Percentiles rank a stretch among this genome's conserved stretches.
These are phyloP conservation scores for Xylaria grammica DNA, from an alignment of 495 filamentous ascomycete species.

Conservation along the genomic window DNA sequence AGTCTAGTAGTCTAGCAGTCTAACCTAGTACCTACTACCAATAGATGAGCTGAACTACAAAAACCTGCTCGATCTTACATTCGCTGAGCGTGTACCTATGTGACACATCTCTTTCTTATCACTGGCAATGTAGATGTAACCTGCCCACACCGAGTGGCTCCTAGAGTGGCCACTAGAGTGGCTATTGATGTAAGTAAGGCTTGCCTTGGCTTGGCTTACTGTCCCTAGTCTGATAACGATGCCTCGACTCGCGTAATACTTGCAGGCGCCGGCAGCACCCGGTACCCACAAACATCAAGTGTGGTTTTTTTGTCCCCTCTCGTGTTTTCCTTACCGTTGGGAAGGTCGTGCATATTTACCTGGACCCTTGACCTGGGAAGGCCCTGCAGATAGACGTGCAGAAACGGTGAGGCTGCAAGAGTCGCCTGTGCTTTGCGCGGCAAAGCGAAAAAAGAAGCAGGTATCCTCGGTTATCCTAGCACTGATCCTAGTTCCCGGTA, in stretches of 20 bases:
- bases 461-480: conserved; percentile 6
- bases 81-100: neutral
- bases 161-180: conserved; percentile 1
- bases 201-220: conserved; percentile 15
- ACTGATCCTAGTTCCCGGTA: neutral
- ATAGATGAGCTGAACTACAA: neutral
- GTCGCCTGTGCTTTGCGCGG: too few species aligned
- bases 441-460: neutral
- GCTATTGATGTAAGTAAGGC: neutral
- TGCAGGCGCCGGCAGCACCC: conserved; percentile 13
- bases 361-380: too few species aligned
- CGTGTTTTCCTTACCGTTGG: neutral
- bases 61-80: conserved; percentile 1
- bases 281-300: conserved; percentile 13
- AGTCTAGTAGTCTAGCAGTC: neutral
- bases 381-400: too few species aligned
- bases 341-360: neutral
- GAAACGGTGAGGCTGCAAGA: too few species aligned
- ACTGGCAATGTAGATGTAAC: conserved; percentile 6
- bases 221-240: conserved; percentile 4
- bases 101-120: neutral
- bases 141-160: conserved; percentile 3
- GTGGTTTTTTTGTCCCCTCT: neutral
- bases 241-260: conserved; percentile 17
- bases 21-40: too few species aligned